These are phyloP conservation scores for Alternaria novae-zelandiae DNA, from an alignment of 2,329 filamentous ascomycete species.

Conservation along the genomic window DNA sequence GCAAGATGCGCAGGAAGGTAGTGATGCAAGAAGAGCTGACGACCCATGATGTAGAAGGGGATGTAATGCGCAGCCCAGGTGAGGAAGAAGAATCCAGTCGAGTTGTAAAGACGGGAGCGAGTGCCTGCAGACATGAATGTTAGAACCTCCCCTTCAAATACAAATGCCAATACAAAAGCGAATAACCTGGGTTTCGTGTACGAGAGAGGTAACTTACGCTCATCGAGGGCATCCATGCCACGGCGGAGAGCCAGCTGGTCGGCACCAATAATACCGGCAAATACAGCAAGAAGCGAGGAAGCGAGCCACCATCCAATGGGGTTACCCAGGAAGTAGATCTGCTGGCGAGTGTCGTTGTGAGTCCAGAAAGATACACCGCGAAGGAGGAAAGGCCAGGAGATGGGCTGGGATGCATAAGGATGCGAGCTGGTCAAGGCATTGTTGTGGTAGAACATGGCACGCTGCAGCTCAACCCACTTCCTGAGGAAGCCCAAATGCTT, in stretches of 20 bases:
- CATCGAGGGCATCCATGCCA: constrained; percentile 90
- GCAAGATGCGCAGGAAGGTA: constrained; percentile 95
- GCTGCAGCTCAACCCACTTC: constrained; percentile 96
- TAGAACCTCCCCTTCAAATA: constrained; percentile 12
- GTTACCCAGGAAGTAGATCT: constrained; percentile 99
- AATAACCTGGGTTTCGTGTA: constrained; percentile 2
- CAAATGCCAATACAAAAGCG: constrained; percentile 4
- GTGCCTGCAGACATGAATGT: constrained; percentile 64
- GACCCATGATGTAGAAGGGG: constrained; percentile 97
- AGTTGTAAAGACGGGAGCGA: constrained; percentile 94
- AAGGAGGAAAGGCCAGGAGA: constrained; percentile 97
- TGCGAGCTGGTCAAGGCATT: constrained; percentile 96
- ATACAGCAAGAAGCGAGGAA: constrained; percentile 90
- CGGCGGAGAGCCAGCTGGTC: constrained; percentile 93
- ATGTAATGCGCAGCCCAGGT: constrained; percentile 98
- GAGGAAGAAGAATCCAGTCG: constrained; percentile 98
- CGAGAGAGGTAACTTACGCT: constrained; percentile 69
- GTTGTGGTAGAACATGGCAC: constrained; percentile 99
- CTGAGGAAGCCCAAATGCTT: constrained; percentile 86
- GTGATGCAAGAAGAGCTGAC: constrained; percentile 96
- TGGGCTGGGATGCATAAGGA: constrained; percentile 91
- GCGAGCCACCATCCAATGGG: constrained; percentile 97
- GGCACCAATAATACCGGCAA: constrained; percentile 86
- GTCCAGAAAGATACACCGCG: constrained; percentile 99
- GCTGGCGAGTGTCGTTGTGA: constrained; percentile 88